Percentiles rank a stretch among this genome's conserved stretches.
Conservation (phyloP, 169 alveolate genomes). For the Condylostoma magnum region DNA sequence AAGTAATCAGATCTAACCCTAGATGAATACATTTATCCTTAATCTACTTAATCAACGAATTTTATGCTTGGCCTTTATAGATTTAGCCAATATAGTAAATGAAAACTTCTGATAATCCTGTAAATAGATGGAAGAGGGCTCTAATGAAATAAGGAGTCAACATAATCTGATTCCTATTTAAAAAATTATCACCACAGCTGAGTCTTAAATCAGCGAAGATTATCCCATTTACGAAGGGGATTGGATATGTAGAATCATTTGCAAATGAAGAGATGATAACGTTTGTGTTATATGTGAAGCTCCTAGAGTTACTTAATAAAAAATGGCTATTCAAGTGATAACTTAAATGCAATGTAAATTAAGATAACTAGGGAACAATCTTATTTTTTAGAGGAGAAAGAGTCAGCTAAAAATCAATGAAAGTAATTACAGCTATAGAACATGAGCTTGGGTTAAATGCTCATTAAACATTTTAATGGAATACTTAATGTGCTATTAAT, state of each 20-base stretch:
- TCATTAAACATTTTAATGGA: slow-evolving; percentile 27
- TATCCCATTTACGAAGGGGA: no score
- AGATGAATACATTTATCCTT: background rate
- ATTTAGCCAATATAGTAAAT: background rate
- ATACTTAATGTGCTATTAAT: slow-evolving; percentile 16
- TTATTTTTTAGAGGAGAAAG: slow-evolving; percentile 17
- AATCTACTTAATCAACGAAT: background rate
- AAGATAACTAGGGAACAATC: slow-evolving; percentile 34
- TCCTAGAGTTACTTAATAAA: no score
- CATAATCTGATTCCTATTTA: no score
- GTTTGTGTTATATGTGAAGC: no score
- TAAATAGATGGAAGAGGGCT: slow-evolving; percentile 6
- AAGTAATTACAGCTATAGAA: background rate
- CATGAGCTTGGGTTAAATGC: slow-evolving; percentile 26
- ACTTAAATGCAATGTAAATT: no score
- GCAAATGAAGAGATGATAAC: no score
- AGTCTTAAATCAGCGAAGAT: no score
- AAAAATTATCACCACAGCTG: no score
- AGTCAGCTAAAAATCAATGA: slow-evolving; percentile 8
- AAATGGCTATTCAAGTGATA: no score
- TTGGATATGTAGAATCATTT: no score
- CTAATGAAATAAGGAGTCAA: slow-evolving; percentile 10
- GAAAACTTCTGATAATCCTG: background rate
- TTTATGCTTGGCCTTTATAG: background rate
- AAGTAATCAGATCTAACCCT: background rate